Percentiles rank a stretch among this genome's conserved stretches.
Conservation (phyloP, 176 grass and related monocot genomes). For the Avena sativa region DNA sequence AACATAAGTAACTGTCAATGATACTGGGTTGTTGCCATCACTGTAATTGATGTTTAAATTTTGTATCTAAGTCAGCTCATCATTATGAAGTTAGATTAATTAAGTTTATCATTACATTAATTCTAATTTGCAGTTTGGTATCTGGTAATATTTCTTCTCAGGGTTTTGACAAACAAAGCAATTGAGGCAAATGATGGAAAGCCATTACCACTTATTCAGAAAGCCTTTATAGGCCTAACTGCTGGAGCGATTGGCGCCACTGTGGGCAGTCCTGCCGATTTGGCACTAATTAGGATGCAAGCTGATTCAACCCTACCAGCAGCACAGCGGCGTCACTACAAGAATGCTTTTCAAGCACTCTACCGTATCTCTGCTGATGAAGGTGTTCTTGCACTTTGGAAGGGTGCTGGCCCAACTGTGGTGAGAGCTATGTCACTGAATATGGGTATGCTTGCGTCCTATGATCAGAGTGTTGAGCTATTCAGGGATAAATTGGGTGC, state of each 20-base stretch:
- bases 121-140: neutral
- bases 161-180: slow-evolving; percentile 98
- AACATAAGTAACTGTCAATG: neutral
- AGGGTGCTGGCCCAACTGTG: slow-evolving; percentile 94
- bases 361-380: slow-evolving; percentile 80
- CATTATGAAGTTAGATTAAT: neutral
- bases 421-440: slow-evolving; percentile 95
- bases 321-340: slow-evolving; percentile 84
- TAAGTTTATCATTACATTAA: neutral
- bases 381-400: slow-evolving; percentile 92
- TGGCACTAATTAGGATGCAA: slow-evolving; percentile 99
- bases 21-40: neutral
- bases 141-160: slow-evolving; percentile 38
- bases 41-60: neutral
- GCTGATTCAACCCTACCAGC: slow-evolving; percentile 91
- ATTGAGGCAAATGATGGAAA: slow-evolving; percentile 90
- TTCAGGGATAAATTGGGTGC: slow-evolving; percentile 88
- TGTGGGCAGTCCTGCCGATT: slow-evolving; percentile 93
- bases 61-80: neutral
- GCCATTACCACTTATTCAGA: slow-evolving; percentile 86
- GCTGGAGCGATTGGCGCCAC: slow-evolving; percentile 90
- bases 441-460: slow-evolving; percentile 99
- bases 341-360: slow-evolving; percentile 97
- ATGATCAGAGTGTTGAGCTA: slow-evolving; percentile 95
- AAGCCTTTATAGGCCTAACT: slow-evolving; percentile 93